Conservation (phyloP, 306 rosid genomes). For the Leucaena leucocephala region DNA sequence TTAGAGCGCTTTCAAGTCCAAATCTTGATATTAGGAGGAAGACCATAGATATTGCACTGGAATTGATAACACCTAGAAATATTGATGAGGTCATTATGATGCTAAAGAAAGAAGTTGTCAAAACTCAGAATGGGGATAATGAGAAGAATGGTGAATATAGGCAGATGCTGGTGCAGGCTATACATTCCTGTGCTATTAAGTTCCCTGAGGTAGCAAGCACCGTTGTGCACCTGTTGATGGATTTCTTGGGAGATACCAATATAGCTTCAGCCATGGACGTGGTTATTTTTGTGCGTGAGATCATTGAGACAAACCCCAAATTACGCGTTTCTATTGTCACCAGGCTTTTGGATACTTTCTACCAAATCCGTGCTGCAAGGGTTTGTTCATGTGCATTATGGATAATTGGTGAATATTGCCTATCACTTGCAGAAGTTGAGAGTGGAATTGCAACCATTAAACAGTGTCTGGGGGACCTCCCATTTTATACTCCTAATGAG, state of each 20-base stretch:
- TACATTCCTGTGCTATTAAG: conserved; percentile 90
- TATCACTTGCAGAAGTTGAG: conserved; percentile 67
- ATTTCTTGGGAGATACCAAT: conserved; percentile 87
- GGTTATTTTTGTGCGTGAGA: conserved; percentile 88
- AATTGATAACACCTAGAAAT: conserved; percentile 75
- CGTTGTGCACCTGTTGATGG: conserved; percentile 95
- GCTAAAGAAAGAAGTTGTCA: conserved; percentile 92
- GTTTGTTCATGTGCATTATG: conserved; percentile 66
- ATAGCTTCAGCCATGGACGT: conserved; percentile 86
- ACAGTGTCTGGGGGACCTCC: conserved; percentile 67
- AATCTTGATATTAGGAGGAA: conserved; percentile 83
- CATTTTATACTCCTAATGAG: conserved; percentile 61
- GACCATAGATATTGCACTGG: conserved; percentile 87
- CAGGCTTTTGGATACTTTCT: conserved; percentile 84
- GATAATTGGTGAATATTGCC: conserved; percentile 69
- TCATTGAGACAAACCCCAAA: conserved; percentile 90
- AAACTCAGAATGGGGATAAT: conserved; percentile 84
- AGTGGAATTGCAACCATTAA: conserved; percentile 57
- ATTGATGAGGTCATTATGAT: conserved; percentile 91
- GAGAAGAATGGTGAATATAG: conserved; percentile 94
- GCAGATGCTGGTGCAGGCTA: conserved; percentile 92
- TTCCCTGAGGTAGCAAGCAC: conserved; percentile 95
- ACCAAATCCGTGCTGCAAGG: conserved; percentile 84
- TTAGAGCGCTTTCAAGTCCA: conserved; percentile 79
- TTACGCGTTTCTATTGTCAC: conserved; percentile 84